Evolutionary conservation across 805 yeast genomes (phyloP), one percentile per base, ranked within the genome.

Genomic region (Saccharomycopsis fodiens): DNA sequence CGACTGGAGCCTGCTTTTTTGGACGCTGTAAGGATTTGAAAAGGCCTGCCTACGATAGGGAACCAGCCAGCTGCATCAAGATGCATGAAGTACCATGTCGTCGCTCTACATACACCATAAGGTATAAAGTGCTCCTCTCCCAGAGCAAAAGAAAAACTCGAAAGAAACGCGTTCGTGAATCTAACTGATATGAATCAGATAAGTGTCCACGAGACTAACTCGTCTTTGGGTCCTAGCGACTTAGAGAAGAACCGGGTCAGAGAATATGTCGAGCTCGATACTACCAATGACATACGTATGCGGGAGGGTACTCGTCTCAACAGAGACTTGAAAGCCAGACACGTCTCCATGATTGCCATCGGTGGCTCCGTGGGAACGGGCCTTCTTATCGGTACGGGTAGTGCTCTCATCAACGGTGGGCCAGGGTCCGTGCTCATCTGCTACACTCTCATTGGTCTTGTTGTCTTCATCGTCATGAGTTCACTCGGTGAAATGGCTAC

Each of bases 341-440:
- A 81, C 57, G 70, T 79, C 52, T 71, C 78, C 46, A 78, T 82
- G 83, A 78, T 82, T 57, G 83, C 93, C 52, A 76, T 85, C 53
- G 94, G 93, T 54, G 91, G 93, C 54, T 85, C 91, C 6, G 64
- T 85, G 43, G 93, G 93, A 46, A 83, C 93, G 1, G 94, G 89
- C 57, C 68, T 85, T 46, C 67, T 85, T 53, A 80, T 85, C 54
- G 87, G 89, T 56, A 81, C 89, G 2, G 87, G 88, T 46, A 65
- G 78, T 13, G 79, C 89, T 1, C 5, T 25, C 10, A 25, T 25
- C 29, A 25, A 25, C 29, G 29, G 29, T 7, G 29, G 29, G 29
- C 91, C 82, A 2, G 82, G 72, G 22, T 67, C 78, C 43, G 68
- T 76, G 39, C 67, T 78, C 13, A 71, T 85, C 43, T 75, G 86